Percentiles rank a stretch among this genome's conserved stretches.
Conservation (phyloP, 208 protist species). For the Giardia muris region DNA sequence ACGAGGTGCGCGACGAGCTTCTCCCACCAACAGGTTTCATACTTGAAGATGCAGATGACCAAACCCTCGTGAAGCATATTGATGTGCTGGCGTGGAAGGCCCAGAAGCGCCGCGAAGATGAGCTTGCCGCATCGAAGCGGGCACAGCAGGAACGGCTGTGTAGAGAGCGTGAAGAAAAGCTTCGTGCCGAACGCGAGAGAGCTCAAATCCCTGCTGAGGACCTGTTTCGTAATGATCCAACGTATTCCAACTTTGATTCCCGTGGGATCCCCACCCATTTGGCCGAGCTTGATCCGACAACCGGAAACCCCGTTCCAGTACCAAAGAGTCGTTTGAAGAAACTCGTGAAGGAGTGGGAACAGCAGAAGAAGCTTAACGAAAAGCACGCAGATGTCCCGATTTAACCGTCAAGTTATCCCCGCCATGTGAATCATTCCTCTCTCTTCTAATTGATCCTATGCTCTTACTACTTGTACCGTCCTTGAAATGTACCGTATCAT, state of each 20-base stretch:
- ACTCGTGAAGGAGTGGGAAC: slow-evolving; percentile 5
- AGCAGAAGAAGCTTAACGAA: slow-evolving; percentile 27
- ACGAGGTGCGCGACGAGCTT: not conserved
- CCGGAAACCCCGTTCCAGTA: not conserved
- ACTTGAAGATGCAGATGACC: not conserved
- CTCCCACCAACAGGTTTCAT: not conserved
- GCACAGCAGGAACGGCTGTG: too few relatives aligned
- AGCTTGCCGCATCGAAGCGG: not conserved
- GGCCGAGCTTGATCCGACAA: not conserved
- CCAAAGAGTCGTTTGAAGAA: slow-evolving; percentile 13
- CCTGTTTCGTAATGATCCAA: not conserved
- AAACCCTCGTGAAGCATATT: not conserved
- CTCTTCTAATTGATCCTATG: too few relatives aligned
- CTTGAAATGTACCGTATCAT: too few relatives aligned
- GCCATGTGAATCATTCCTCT: too few relatives aligned
- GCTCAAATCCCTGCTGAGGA: not conserved
- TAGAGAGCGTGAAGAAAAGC: not conserved
- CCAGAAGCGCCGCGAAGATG: not conserved
- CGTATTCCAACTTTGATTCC: not conserved
- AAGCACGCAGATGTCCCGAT: too few relatives aligned
- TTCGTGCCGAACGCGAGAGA: not conserved
- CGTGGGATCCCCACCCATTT: not conserved
- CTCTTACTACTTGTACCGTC: too few relatives aligned
- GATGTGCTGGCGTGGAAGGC: not conserved
- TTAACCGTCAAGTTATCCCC: too few relatives aligned